Base-by-base conservation (phyloP, 345 rosid genomes). In the Camelina sativa region DNA sequence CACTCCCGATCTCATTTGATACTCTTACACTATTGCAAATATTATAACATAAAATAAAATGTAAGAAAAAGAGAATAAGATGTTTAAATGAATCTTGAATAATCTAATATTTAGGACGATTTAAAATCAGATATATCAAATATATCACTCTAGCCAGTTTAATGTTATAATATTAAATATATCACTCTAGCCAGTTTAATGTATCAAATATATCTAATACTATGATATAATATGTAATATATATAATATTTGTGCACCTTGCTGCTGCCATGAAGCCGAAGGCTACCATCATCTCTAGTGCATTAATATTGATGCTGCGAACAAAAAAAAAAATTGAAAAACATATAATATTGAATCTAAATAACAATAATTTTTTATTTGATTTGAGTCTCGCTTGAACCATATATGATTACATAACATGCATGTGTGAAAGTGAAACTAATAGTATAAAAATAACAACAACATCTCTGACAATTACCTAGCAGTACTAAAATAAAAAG, bases 1-100 rank as follows among this genome's bases (percentile, higher is more conserved):
- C 96, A 75, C 85, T 76, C 46, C 96, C 96, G 4, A 92, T 89
- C 50, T 92, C 97, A 65, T 92, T 92, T 12, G 97, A 82, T 44
- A 90, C 94, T 68, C 97, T 74, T 53, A 90, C 91, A 76, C 96
- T 89, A 8, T 3, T 35, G 25, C 13, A 56, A 28, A 35, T 3
- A 8, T 55, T 30, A 4, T 28, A 28, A 28, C 0, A 28, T 28
- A 28, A 28, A 28, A 28, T 28, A 6, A 13, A 41, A 30, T 8
- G 8, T 7, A 16, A n/a, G 22, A 16, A 7, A 22, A 47, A 2
- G 7, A 34, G 5, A 16, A 34, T 0, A 58, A 16, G 25, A 59
- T 59, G 10, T 34, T 4, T 17, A 17, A 10, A 59, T 57, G 4
- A 47, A 8, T 6, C n/a, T 38, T 17, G 43, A 7, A 28, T 28